Percentiles rank a stretch among this genome's conserved stretches.
Conservation (phyloP, 441 rosid species). For the Flueggea neowawraea region DNA sequence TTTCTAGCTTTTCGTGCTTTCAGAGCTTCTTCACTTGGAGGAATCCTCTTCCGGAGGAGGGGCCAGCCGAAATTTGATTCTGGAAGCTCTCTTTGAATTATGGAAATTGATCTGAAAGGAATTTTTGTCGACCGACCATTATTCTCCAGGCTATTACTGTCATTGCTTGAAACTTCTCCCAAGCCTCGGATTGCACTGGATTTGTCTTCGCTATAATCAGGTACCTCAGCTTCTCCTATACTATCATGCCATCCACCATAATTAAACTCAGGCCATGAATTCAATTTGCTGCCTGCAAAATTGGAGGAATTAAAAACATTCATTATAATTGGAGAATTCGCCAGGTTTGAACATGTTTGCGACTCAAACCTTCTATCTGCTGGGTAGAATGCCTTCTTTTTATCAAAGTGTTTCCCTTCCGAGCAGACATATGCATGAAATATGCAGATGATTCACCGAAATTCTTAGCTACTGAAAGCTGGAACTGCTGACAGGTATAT, state of each 20-base stretch:
- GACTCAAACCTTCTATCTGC: too few relatives aligned
- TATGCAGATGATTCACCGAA: too few relatives aligned
- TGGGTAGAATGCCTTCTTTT: too few relatives aligned
- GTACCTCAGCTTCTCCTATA: constrained; percentile 8
- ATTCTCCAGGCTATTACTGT: constrained; percentile 9
- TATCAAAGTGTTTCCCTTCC: too few relatives aligned
- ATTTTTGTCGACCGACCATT: neutral
- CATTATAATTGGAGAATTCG: too few relatives aligned
- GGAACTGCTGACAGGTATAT: too few relatives aligned
- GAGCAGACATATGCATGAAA: too few relatives aligned
- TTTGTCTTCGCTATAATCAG: constrained; percentile 4
- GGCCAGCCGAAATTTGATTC: constrained; percentile 76
- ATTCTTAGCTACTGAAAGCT: too few relatives aligned
- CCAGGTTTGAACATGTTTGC: too few relatives aligned
- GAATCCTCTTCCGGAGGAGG: constrained; percentile 33
- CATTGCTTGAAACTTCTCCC: constrained; percentile 11
- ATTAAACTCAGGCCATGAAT: constrained; percentile 7
- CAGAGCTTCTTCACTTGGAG: constrained; percentile 26
- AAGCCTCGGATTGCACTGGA: neutral
- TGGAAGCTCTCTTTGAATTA: constrained; percentile 28
- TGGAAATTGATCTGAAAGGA: constrained; percentile 25
- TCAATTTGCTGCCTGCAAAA: neutral
- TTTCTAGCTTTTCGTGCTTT: constrained; percentile 34
- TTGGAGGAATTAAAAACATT: too few relatives aligned
- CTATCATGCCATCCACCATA: constrained; percentile 3